Percentiles rank a stretch among this genome's conserved stretches.
These are phyloP conservation scores for Xanthoparmelia taractica DNA, from an alignment of 495 filamentous ascomycete species.

Conservation along the genomic window DNA sequence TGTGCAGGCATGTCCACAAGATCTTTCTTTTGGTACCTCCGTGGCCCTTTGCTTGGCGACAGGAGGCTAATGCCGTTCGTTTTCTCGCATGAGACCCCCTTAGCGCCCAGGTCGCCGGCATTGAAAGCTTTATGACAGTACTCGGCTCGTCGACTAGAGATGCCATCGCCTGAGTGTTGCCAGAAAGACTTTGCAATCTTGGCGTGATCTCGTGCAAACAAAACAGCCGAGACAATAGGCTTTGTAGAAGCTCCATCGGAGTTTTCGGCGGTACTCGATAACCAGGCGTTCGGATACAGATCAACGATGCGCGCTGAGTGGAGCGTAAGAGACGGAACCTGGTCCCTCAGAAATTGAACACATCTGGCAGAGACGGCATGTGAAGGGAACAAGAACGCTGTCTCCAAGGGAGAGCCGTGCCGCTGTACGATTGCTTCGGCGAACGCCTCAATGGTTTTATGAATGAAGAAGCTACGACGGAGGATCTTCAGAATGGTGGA, in stretches of 20 bases:
- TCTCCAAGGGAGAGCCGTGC: conserved; percentile 53
- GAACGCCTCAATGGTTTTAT: conserved; percentile 71
- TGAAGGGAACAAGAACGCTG: conserved; percentile 77
- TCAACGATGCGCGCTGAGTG: conserved; percentile 54
- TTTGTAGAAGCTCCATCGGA: conserved; percentile 9
- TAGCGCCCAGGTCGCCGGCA: conserved; percentile 51
- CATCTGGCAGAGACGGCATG: conserved; percentile 58
- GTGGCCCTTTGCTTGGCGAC: conserved; percentile 48
- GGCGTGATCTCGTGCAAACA: conserved; percentile 60
- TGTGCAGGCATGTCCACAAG: conserved; percentile 38
- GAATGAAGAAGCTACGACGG: conserved; percentile 71
- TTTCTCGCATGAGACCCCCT: conserved; percentile 5
- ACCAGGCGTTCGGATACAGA: conserved; percentile 43
- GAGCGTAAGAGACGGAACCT: conserved; percentile 40
- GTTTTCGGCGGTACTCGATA: conserved; percentile 30
- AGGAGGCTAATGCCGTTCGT: background rate
- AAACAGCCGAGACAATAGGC: conserved; percentile 55
- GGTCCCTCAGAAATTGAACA: conserved; percentile 57
- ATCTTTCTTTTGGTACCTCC: conserved; percentile 58
- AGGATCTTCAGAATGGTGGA: background rate
- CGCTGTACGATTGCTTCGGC: conserved; percentile 56
- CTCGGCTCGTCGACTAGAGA: conserved; percentile 86
- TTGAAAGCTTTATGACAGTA: conserved; percentile 71
- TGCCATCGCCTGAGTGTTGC: conserved; percentile 93
- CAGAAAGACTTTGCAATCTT: conserved; percentile 79